Percentiles rank a stretch among this genome's conserved stretches.
These are phyloP conservation scores for Cladosporium sp. DNA, from an alignment of 2,329 filamentous ascomycete genomes.

Conservation along the genomic window DNA sequence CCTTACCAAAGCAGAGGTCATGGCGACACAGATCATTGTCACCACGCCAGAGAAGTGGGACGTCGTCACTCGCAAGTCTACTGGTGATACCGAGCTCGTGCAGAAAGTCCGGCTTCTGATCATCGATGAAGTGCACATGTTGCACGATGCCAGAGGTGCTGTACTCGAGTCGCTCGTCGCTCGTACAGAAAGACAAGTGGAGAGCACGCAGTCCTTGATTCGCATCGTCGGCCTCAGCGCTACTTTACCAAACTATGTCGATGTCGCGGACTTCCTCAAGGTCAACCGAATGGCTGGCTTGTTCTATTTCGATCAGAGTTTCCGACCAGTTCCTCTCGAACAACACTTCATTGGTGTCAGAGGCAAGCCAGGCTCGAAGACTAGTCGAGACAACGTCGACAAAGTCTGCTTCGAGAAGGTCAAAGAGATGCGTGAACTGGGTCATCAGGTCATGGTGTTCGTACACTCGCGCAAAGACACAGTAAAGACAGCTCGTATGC, in stretches of 20 bases:
- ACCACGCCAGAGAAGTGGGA: slow-evolving; percentile 99
- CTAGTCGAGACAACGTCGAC: slow-evolving; percentile 86
- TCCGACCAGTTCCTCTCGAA: slow-evolving; percentile 91
- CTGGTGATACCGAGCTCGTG: slow-evolving; percentile 93
- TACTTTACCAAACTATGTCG: slow-evolving; percentile 92
- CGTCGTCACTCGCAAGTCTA: slow-evolving; percentile 94
- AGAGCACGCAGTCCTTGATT: slow-evolving; percentile 96
- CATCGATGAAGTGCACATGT: slow-evolving; percentile 99
- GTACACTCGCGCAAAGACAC: slow-evolving; percentile 97
- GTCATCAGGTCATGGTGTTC: slow-evolving; percentile 99
- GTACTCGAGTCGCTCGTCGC: slow-evolving; percentile 95
- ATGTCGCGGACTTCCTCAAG: slow-evolving; percentile 94
- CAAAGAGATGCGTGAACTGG: slow-evolving; percentile 81
- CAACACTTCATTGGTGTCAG: slow-evolving; percentile 98
- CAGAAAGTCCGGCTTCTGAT: slow-evolving; percentile 96
- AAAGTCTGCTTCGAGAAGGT: slow-evolving; percentile 90
- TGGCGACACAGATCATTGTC: slow-evolving; percentile 95
- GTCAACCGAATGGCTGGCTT: slow-evolving; percentile 90
- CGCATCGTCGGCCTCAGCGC: slow-evolving; percentile 94
- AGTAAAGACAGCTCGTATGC: slow-evolving; percentile 77
- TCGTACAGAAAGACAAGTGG: slow-evolving; percentile 90
- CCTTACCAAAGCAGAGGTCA: slow-evolving; percentile 91
- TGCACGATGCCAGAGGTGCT: slow-evolving; percentile 94
- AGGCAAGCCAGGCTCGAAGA: slow-evolving; percentile 78
- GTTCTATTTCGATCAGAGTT: slow-evolving; percentile 96